Percentiles rank a stretch among this genome's conserved stretches.
These are phyloP conservation scores for Pseudogymnoascus sp. DNA, from an alignment of 2,329 filamentous ascomycete genomes.

Conservation along the genomic window DNA sequence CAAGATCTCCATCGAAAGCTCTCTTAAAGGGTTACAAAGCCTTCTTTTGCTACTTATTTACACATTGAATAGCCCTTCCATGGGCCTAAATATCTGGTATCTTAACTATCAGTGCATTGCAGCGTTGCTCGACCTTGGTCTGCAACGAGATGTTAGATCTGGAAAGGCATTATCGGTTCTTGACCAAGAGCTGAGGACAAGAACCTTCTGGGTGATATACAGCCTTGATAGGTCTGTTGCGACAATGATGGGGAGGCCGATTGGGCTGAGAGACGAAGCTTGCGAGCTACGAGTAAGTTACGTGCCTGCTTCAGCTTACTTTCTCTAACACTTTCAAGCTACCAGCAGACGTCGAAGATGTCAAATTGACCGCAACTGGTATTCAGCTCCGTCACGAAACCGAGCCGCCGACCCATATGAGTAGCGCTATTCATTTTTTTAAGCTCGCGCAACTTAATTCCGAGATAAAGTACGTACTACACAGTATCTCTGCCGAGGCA, in stretches of 20 bases:
- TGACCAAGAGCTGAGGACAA: conserved; percentile 45
- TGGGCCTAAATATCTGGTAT: conserved; percentile 44
- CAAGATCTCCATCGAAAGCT: conserved; percentile 39
- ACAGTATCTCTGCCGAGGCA: conserved; percentile 40
- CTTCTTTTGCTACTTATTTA: conserved; percentile 40
- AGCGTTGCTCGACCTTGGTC: conserved; percentile 40
- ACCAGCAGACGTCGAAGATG: conserved; percentile 19
- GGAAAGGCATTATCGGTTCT: conserved; percentile 36
- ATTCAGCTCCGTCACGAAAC: conserved; percentile 8
- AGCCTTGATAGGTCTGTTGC: conserved; percentile 42
- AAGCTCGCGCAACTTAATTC: conserved; percentile 41
- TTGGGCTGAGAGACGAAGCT: conserved; percentile 46
- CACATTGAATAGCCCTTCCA: conserved; percentile 41
- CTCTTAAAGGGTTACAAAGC: conserved; percentile 41
- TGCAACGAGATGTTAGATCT: conserved; percentile 41
- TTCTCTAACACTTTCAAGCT: conserved; percentile 11
- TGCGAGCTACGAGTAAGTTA: conserved; percentile 40
- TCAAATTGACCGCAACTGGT: conserved; percentile 14
- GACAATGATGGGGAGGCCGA: conserved; percentile 48
- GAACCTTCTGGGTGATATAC: conserved; percentile 48
- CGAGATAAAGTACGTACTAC: conserved; percentile 49
- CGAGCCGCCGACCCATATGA: conserved; percentile 27
- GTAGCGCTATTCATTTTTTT: conserved; percentile 42
- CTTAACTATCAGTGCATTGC: conserved; percentile 48
- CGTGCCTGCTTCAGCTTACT: neutral